Evolutionary conservation across 2,329 filamentous ascomycete species (phyloP), one percentile per base, ranked within the genome.

Genomic region (Venturia nashicola): DNA sequence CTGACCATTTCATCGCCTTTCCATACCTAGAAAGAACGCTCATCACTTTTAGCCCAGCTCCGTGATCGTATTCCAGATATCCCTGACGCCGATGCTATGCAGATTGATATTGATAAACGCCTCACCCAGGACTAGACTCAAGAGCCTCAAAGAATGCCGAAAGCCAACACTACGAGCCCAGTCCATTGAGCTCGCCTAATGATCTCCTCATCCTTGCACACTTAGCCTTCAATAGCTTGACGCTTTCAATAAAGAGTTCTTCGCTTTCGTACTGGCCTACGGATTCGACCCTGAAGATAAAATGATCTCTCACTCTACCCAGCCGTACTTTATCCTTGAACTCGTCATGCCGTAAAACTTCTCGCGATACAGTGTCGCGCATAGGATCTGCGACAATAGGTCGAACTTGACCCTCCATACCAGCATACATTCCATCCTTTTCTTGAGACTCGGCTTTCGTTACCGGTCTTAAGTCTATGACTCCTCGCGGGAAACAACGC

Each of bases 271-370:
- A 96, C 78, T 99, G 94, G 6, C 94, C 95, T 0, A 91, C 88
- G 79, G 92, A 97, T 80, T 99, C 94, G 43, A 99, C 83, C 63
- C 86, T 88, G 81, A 94, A 99, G 76, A 99, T 97, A 76, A 99
- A 99, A 78, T 99, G 95, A 75, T 99, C 94, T 68, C 91, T 82
- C 70, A 91, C 80, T 63, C 95, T 83, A 54, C 94, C 94, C 40
- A 99, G 84, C 80, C 91, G 92, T 67, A 99, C 94, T 80, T 97
- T 99, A 73, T 86, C 90, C 76, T 94, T 85, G 78, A 99, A 97
- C 77, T 97, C 94, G 34, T 87, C 82, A 73, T 99, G 93, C 61
- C 94, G 86, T 72, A 99, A 77, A 71, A 89, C 94, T 78, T 99
- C 95, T 68, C 94, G 85, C 76, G 89, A 95, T 66, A 99, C 93